Evolutionary conservation across 2,329 filamentous ascomycete species (phyloP), one percentile per base, ranked within the genome.

Genomic region (Colletotrichum paranaense): DNA sequence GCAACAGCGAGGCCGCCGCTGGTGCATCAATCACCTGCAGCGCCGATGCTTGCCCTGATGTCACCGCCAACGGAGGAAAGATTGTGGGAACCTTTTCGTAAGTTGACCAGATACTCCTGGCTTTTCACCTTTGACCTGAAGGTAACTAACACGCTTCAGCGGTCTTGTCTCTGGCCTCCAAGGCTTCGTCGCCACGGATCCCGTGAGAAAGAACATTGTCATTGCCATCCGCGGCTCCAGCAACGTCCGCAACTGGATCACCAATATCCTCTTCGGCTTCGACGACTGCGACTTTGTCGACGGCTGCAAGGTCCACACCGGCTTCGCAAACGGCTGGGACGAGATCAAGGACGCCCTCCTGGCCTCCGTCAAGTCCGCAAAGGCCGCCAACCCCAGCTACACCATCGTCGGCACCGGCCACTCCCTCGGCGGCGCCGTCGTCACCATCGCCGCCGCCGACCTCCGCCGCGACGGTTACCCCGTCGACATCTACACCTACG

Each of bases 401-500:
- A 80, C 80, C 58, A 78, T 93, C 78, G 79, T 92, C 22, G 80
- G 87, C n/a, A 91, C 91, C 0, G 93, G 92, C 46, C 92, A 94
- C 84, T 92, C 90, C 11, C 88, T 94, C 4, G 92, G 92, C 60
- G 92, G 85, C 30, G 91, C 91, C 7, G 84, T 94, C 2, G 90
- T 88, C 52, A 90, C 88, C 7, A 79, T 94, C 5, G 92, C 86
- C 0, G 89, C 86, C 0, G 89, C 87, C 0, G 85, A 89, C 76
- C 82, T 93, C 24, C 87, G 91, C 59, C 79, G 80, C 6, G 78
- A 79, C 11, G 89, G 88, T 55, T 81, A 82, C 72, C 75, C 81
- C 1, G 80, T 85, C 63, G 90, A 92, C 76, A 77, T 93, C 56
- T 93, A 91, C 85, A 92, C 89, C 1, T 94, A 88, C 82, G 92